Percentiles rank a stretch among this genome's conserved stretches.
phyloP scores from a whole-genome alignment of 2,329 filamentous ascomycete species.

The Daldinia sp. region DNA sequence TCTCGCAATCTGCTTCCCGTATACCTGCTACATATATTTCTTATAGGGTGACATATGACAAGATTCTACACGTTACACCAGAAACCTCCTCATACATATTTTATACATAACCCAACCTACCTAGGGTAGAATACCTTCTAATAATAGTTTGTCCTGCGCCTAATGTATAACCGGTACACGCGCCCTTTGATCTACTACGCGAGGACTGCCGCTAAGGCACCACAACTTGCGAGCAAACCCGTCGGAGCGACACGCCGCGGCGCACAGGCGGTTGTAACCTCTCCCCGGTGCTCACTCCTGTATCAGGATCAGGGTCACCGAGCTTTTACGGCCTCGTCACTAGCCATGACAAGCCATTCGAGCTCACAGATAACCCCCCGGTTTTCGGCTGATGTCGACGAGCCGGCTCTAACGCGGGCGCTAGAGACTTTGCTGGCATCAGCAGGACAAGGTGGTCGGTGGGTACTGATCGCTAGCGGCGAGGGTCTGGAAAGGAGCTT shows the following conservation, averaged over 20 bases:
- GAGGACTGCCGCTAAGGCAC: slow-evolving; percentile 3
- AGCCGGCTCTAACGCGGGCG: slow-evolving; percentile 47
- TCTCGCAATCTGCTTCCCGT: slow-evolving; percentile 31
- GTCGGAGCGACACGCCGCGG: slow-evolving; percentile 3
- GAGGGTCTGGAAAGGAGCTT: slow-evolving; percentile 67
- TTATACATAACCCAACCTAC: no score
- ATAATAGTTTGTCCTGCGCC: slow-evolving; percentile 18
- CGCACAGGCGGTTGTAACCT: slow-evolving; percentile 5
- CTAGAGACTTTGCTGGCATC: slow-evolving; percentile 49
- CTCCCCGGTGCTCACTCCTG: slow-evolving; percentile 13
- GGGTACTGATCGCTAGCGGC: slow-evolving; percentile 60
- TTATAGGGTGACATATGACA: slow-evolving; percentile 1
- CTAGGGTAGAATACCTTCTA: slow-evolving; percentile 1
- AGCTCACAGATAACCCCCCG: slow-evolving; percentile 22
- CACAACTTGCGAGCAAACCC: not conserved
- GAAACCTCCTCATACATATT: not conserved
- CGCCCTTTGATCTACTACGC: slow-evolving; percentile 21
- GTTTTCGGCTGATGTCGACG: slow-evolving; percentile 59
- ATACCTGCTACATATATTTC: not conserved
- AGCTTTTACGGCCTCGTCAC: slow-evolving; percentile 26
- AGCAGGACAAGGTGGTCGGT: slow-evolving; percentile 50
- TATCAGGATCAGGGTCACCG: slow-evolving; percentile 11
- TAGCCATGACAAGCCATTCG: slow-evolving; percentile 13
- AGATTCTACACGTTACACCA: slow-evolving; percentile 12
- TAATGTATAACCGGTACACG: slow-evolving; percentile 24